Conservation (phyloP, 2,329 filamentous ascomycete genomes). For the Sarocladium oryzae region DNA sequence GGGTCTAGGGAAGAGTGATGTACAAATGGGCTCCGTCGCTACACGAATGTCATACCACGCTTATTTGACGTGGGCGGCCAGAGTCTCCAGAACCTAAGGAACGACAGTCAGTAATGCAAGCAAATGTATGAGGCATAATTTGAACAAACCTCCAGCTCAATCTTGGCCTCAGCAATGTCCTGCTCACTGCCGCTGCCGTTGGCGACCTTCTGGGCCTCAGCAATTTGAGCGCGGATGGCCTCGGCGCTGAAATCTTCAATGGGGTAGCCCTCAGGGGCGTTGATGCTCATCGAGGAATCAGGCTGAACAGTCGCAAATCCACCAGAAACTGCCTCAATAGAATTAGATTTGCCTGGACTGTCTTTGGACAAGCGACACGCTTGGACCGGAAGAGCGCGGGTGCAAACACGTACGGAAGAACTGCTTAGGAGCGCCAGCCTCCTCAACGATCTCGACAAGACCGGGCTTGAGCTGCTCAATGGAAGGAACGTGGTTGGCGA, state of each 20-base stretch:
- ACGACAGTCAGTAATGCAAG: not conserved
- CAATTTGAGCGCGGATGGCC: slow-evolving; percentile 79
- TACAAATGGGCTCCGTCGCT: slow-evolving; percentile 34
- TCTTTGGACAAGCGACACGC: no score
- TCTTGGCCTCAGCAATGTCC: slow-evolving; percentile 98
- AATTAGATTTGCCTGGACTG: not conserved
- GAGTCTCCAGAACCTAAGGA: slow-evolving; percentile 69
- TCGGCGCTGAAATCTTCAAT: slow-evolving; percentile 95
- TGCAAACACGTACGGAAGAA: slow-evolving; percentile 78
- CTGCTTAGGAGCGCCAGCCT: slow-evolving; percentile 83
- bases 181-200: slow-evolving; percentile 87
- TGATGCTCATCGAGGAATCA: slow-evolving; percentile 92
- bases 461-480: slow-evolving; percentile 99
- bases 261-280: slow-evolving; percentile 91
- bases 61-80: slow-evolving; percentile 78
- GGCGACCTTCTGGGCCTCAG: slow-evolving; percentile 93
- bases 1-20: slow-evolving; percentile 30
- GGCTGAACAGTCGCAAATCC: slow-evolving; percentile 97
- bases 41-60: slow-evolving; percentile 35
- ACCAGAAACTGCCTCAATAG: slow-evolving; percentile 66
- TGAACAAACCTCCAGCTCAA: slow-evolving; percentile 82
- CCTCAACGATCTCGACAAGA: slow-evolving; percentile 92
- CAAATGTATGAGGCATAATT: not conserved
- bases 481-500: slow-evolving; percentile 96
- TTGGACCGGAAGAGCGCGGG: not conserved